These are phyloP conservation scores for Amanita brunnescens DNA, from an alignment of 768 basidiomycete genomes.

Conservation along the genomic window DNA sequence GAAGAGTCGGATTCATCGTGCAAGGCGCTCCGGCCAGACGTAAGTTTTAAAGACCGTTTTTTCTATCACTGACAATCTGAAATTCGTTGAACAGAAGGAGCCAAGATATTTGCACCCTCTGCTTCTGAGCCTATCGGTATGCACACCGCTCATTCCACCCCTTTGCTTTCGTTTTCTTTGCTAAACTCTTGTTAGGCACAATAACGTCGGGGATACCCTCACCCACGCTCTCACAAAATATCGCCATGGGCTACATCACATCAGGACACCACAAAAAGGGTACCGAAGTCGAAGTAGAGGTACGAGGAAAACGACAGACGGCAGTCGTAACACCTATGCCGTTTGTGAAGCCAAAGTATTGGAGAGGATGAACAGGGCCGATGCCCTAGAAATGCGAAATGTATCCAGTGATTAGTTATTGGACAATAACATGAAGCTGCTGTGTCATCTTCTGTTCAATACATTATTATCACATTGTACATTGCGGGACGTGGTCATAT, in stretches of 20 bases:
- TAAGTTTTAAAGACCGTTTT: slow-evolving; percentile 29
- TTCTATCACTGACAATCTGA: background rate
- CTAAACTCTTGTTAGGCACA: slow-evolving; percentile 41
- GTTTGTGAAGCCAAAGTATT: slow-evolving; percentile 80
- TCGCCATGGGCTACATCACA: slow-evolving; percentile 91
- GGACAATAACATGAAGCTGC: too few relatives aligned
- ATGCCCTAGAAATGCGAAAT: too few relatives aligned
- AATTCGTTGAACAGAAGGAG: slow-evolving; percentile 52
- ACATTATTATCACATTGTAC: too few relatives aligned
- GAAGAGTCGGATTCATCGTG: slow-evolving; percentile 77
- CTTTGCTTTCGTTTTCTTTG: slow-evolving; percentile 1
- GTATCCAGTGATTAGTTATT: too few relatives aligned
- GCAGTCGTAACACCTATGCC: slow-evolving; percentile 80
- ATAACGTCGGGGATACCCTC: slow-evolving; percentile 97
- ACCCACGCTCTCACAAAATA: slow-evolving; percentile 81
- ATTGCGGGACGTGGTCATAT: too few relatives aligned
- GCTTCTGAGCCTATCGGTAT: slow-evolving; percentile 53
- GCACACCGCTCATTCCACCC: slow-evolving; percentile 9
- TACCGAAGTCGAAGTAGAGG: slow-evolving; percentile 75
- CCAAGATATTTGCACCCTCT: slow-evolving; percentile 55
- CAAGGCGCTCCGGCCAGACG: slow-evolving; percentile 83
- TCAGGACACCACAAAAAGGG: slow-evolving; percentile 87
- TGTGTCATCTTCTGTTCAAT: too few relatives aligned
- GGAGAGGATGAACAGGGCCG: background rate
- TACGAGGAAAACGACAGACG: slow-evolving; percentile 70